These are phyloP conservation scores for Trichosporon asahii DNA, from an alignment of 1,284 basidiomycete species.

Conservation along the genomic window DNA sequence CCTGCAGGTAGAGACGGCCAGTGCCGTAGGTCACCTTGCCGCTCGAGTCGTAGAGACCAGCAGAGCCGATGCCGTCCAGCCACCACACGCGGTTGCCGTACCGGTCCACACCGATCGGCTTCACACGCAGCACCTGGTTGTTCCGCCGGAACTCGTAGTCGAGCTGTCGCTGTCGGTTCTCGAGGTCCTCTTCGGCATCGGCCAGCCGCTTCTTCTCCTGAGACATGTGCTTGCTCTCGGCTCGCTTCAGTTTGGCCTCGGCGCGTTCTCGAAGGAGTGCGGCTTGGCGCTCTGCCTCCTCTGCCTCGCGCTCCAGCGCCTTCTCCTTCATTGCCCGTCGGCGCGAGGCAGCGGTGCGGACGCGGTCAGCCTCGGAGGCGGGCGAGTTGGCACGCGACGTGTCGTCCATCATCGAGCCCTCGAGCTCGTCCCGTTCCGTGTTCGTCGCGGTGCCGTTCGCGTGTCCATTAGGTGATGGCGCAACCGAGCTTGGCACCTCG, in stretches of 20 bases:
- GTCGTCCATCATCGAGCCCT: conserved; percentile 29
- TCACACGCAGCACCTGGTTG: conserved; percentile 74
- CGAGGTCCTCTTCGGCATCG: conserved; percentile 78
- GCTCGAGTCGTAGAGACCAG: conserved; percentile 63
- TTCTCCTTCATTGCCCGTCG: conserved; percentile 48
- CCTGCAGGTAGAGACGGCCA: conserved; percentile 85
- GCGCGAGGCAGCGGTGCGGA: conserved; percentile 28
- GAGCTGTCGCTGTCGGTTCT: conserved; percentile 73
- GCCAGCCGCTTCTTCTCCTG: conserved; percentile 72
- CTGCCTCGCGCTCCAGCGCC: conserved; percentile 47
- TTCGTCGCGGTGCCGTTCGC: conserved; percentile 24
- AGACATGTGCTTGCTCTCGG: conserved; percentile 35
- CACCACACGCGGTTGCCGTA: conserved; percentile 97
- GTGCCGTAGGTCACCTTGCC: conserved; percentile 73
- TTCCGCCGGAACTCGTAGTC: conserved; percentile 90
- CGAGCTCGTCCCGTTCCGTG: conserved; percentile 46
- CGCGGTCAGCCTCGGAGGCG: conserved; percentile 9
- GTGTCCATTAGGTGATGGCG: conserved; percentile 31
- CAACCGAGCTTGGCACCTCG: conserved; percentile 25
- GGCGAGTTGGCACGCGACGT: conserved; percentile 18
- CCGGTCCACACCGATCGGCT: conserved; percentile 83
- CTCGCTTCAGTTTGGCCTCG: conserved; percentile 36
- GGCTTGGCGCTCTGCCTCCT: conserved; percentile 63
- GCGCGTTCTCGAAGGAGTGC: conserved; percentile 53
- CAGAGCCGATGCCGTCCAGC: conserved; percentile 92